Evolutionary conservation across 305 asterid species (phyloP), one percentile per base, ranked within the genome.

Genomic region (Andrographis paniculata): DNA sequence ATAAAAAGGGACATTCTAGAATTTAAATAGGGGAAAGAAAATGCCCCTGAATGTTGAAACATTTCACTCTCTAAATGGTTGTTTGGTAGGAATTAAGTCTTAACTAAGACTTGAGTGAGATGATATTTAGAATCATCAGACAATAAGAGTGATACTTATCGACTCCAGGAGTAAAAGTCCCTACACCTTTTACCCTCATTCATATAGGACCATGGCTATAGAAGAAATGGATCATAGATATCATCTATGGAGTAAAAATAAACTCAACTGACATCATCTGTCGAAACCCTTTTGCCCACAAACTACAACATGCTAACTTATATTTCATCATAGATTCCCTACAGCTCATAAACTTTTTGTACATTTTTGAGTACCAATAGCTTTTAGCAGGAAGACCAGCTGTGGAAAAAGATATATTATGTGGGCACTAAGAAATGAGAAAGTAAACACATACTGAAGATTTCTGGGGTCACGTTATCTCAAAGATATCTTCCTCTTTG

Each of bases 251-350:
- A 33, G 38, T 33, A 2, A 2, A 11, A 7, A 9, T 33, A 9
- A 33, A 13, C n/a, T 13, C 2, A 49, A 59, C 17, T 64, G 67
- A 61, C 61, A 76, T 59, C 74, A 66, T 47, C 36, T 39, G 16
- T 50, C 43, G 38, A 35, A 37, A 37, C 58, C 30, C 44, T 55
- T 14, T 52, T 45, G 38, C 54, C 42, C 18, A 21, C 33, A 38
- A 20, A 27, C 58, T 42, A 43, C 43, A 45, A 43, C 41, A 58
- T 41, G 35, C 54, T 31, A 27, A 57, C 49, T 55, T 41, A 38
- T 59, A 55, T 50, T 59, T 36, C 53, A 38, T 57, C 62, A 46
- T 51, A 58, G 66, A 55, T 65, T 56, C 76, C 48, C 39, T 46
- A 48, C 58, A 48, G 54, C 62, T 56, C 54, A 56, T 18, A 24